Base-by-base conservation (phyloP, 495 filamentous ascomycete species). In the Evernia prunastri region DNA sequence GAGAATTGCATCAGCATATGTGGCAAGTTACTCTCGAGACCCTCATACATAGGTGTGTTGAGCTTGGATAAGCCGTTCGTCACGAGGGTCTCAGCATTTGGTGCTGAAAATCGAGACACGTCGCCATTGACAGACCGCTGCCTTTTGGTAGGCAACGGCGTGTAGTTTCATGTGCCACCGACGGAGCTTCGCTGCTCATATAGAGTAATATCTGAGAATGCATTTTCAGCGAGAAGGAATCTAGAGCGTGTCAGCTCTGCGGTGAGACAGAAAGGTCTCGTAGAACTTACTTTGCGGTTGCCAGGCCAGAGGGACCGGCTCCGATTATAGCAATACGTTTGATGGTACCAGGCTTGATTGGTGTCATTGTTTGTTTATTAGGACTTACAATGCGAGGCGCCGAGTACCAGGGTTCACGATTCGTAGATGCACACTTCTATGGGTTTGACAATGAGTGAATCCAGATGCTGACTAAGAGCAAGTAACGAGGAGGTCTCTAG, bases 21-120 rank as follows among this genome's bases (percentile, higher is more conserved):
- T 0, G 91, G 90, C 43, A 96, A 89, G 71, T 96, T 97, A 40
- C 91, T 90, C 64, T 93, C 86, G 37, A 96, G 73, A 33, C 78
- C 71, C 17, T 90, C 85, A 70, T 97, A 96, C 70, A 96, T 79
- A 6, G 92, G 89, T 25, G 60, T 62, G 47, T 56, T 62, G 23
- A 51, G 45, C 45, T 56, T 37, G 29, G 60, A 31, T 37, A 62
- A 51, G 36, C 25, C 25, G 25, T 29, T 47, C 12, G 47, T 62
- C 11, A 62, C 7, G n/a, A 62, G 29, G 27, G 20, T 31, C 13
- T 23, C 23, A 7, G 45, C 47, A 3, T 39, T 45, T 23, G 20
- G 42, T 20, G 2, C 42, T 23, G 20, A 23, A 23, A 0, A 23
- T 5, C 20, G 1, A 3, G 6, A 2, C 20, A 45, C 20, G 11